phyloP scores from a whole-genome alignment of 129 eudicot genomes.

The Helichrysum umbraculigerum region DNA sequence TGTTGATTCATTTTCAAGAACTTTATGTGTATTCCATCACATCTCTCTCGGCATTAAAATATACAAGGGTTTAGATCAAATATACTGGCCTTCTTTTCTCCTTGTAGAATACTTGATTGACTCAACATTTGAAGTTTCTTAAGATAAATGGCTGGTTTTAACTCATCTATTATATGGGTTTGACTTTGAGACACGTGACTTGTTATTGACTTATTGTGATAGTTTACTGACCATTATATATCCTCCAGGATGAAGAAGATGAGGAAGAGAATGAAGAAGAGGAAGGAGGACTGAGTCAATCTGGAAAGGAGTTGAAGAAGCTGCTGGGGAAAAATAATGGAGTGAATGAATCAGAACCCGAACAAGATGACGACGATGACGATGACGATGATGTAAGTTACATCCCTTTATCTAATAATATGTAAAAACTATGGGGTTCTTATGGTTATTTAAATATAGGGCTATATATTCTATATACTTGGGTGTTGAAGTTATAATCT shows the following conservation, averaged over 20 bases:
- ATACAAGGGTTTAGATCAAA: not conserved
- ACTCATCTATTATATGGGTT: not conserved
- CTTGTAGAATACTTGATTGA: not conserved
- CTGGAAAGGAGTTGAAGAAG: conserved; percentile 95
- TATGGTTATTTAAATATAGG: not conserved
- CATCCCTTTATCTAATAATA: not conserved
- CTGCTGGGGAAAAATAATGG: conserved; percentile 80
- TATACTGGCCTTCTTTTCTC: not conserved
- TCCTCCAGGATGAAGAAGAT: conserved; percentile 82
- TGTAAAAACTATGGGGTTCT: not conserved
- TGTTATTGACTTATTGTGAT: not conserved
- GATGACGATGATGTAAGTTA: conserved; percentile 77
- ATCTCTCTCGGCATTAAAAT: not conserved
- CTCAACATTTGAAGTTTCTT: not conserved
- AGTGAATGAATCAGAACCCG: conserved; percentile 81
- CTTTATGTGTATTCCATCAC: not conserved
- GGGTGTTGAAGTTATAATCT: not conserved
- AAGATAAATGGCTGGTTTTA: not conserved
- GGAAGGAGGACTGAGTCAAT: conserved; percentile 93
- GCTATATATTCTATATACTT: not conserved
- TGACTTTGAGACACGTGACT: not conserved
- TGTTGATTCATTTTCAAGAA: not conserved
- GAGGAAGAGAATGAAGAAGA: conserved; percentile 74
- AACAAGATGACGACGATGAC: conserved; percentile 79
- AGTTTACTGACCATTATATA: conserved; percentile 9